A percentile compares a stretch with the other conserved stretches of the same genome.
These are phyloP conservation scores for Pythium dissimile DNA, from an alignment of 352 stramenopile genomes.

Conservation along the genomic window DNA sequence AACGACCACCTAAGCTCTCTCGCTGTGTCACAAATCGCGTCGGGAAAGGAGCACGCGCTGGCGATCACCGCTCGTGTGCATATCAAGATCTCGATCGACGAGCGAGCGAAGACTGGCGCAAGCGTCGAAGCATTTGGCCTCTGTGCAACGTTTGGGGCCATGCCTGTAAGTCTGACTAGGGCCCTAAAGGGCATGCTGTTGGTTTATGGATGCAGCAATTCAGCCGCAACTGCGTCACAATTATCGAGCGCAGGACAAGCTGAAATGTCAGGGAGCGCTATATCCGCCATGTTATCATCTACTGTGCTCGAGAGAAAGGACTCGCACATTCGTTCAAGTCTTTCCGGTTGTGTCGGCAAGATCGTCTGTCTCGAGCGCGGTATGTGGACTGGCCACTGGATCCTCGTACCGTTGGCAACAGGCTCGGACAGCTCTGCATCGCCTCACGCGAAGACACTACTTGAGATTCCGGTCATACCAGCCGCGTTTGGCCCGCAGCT, in stretches of 20 bases:
- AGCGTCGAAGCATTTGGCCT: constrained; percentile 35
- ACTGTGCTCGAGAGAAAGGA: constrained; percentile 46
- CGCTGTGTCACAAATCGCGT: constrained; percentile 41
- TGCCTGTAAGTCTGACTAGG: constrained; percentile 39
- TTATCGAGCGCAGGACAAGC: neutral
- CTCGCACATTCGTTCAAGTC: constrained; percentile 38
- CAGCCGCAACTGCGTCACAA: neutral
- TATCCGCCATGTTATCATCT: constrained; percentile 27
- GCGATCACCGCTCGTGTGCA: constrained; percentile 43
- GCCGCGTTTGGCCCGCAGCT: constrained; percentile 49
- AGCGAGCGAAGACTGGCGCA: constrained; percentile 7
- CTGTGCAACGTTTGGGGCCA: constrained; percentile 49
- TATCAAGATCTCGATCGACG: constrained; percentile 32
- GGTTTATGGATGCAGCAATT: constrained; percentile 11
- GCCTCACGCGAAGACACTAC: constrained; percentile 9
- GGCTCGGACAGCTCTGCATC: constrained; percentile 3
- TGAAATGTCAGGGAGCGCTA: constrained; percentile 6
- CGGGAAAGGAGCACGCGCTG: constrained; percentile 62
- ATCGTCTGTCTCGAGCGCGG: constrained; percentile 57
- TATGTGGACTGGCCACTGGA: constrained; percentile 50
- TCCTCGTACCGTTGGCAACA: constrained; percentile 25
- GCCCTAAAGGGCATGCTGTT: constrained; percentile 35
- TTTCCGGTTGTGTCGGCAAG: constrained; percentile 40
- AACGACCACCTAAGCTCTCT: constrained; percentile 45
- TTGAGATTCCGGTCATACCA: constrained; percentile 60